Evolutionary conservation across 2,329 filamentous ascomycete genomes (phyloP).

Genomic region (Grosmannia huntii): DNA sequence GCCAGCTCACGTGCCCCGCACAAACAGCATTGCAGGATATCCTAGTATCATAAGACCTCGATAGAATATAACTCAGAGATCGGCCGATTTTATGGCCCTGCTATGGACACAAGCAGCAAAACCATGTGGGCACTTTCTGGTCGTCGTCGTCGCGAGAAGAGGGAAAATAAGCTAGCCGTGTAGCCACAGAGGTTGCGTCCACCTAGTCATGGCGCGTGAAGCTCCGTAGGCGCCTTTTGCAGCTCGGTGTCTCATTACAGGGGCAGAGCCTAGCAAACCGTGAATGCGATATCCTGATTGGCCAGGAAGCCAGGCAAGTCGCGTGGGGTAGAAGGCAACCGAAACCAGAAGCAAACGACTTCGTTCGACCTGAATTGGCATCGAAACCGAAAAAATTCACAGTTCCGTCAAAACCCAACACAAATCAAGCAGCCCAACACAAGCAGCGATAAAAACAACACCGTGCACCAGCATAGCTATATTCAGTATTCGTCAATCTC

Average conservation of each 20-base stretch:
- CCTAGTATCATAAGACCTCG: not conserved
- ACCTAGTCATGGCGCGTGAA: not conserved
- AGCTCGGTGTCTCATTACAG: not conserved
- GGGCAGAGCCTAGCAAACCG: not conserved
- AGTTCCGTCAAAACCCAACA: not conserved
- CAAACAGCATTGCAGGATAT: not conserved
- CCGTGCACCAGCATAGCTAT: not conserved
- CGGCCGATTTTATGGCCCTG: not conserved
- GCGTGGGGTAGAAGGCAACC: constrained; percentile 12
- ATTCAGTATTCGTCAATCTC: not conserved
- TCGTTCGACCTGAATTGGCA: not conserved
- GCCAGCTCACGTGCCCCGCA: not conserved
- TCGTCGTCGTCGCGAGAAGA: not conserved
- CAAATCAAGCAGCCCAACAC: not conserved
- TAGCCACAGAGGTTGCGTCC: not conserved
- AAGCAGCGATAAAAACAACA: not conserved
- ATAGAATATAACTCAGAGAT: not conserved
- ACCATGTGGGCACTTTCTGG: not conserved
- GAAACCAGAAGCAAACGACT: constrained; percentile 4
- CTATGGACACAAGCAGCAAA: not conserved
- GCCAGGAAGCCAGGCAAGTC: constrained; percentile 6
- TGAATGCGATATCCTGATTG: constrained; percentile 5
- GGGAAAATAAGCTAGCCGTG: not conserved
- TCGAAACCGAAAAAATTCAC: not conserved
- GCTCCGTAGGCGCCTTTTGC: not conserved